Evolutionary conservation across 192 early-diverging fungal species (phyloP).

Genomic region (Tieghemiomyces parasiticus): DNA sequence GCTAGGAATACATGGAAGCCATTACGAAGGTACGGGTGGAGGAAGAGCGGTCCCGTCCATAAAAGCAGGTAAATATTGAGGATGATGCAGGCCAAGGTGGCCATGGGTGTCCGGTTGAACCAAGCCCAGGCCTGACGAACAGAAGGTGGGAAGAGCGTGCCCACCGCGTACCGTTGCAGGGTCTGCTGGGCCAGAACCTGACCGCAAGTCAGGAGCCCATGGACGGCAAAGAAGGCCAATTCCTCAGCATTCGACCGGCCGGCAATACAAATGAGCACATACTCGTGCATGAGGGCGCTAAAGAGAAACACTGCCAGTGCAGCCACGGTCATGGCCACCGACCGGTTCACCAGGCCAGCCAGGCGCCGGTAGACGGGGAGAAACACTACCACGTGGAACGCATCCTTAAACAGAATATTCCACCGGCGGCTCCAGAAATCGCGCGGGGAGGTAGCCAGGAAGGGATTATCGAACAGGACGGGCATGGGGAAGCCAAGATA

Average conservation of each 20-base stretch:
- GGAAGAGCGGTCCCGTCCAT: slow-evolving; percentile 9
- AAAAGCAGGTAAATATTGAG: neutral
- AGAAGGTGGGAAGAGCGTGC: no score
- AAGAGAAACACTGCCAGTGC: slow-evolving; percentile 2
- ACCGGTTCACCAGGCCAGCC: neutral
- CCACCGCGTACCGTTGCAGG: no score
- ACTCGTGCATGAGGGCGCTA: slow-evolving; percentile 8
- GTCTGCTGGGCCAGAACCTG: neutral
- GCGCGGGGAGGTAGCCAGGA: neutral
- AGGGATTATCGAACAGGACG: slow-evolving; percentile 4
- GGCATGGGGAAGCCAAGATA: neutral
- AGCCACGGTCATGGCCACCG: neutral
- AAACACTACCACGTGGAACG: slow-evolving; percentile 3
- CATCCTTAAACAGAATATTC: slow-evolving; percentile 10
- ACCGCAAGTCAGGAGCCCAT: neutral
- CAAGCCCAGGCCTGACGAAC: no score
- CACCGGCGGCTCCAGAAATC: slow-evolving; percentile 11
- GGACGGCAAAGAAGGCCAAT: slow-evolving; percentile 5
- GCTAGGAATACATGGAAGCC: slow-evolving; percentile 3
- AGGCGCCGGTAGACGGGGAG: neutral
- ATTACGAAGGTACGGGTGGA: slow-evolving; percentile 2
- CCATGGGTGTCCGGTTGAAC: no score
- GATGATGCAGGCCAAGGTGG: no score
- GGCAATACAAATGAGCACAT: neutral
- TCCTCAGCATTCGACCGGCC: neutral